These are phyloP conservation scores for Acacia confusa DNA, from an alignment of 306 rosid species.

Conservation along the genomic window DNA sequence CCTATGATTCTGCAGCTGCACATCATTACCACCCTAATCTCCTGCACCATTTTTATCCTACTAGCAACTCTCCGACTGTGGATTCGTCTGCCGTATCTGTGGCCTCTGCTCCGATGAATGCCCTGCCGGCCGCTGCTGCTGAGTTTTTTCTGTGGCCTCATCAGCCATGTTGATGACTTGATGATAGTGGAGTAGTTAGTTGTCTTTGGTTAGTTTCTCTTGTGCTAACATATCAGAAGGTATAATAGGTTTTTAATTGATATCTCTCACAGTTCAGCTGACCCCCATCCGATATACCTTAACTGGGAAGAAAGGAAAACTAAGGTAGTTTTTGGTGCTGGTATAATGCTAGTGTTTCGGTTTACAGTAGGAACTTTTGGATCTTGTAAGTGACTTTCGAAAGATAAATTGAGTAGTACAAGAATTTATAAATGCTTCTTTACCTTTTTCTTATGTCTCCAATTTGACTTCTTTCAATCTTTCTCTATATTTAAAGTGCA, in stretches of 20 bases:
- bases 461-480: neutral
- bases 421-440: conserved; percentile 24
- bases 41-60: conserved; percentile 62
- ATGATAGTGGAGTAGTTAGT: neutral
- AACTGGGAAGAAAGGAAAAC: conserved; percentile 41
- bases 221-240: conserved; percentile 54
- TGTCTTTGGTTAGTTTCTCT: conserved; percentile 27
- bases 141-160: conserved; percentile 92
- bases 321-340: conserved; percentile 47
- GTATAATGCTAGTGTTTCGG: conserved; percentile 37
- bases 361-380: conserved; percentile 44
- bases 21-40: conserved; percentile 66
- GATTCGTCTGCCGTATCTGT: conserved; percentile 30
- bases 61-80: conserved; percentile 31
- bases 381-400: conserved; percentile 49
- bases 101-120: conserved; percentile 26
- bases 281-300: conserved; percentile 47
- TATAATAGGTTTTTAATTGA: conserved; percentile 2
- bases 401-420: conserved; percentile 36
- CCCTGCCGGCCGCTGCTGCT: conserved; percentile 46
- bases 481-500: neutral
- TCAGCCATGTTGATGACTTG: conserved; percentile 55
- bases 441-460: neutral
- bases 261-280: conserved; percentile 40
- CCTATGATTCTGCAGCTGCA: conserved; percentile 53